phyloP scores from a whole-genome alignment of 257 asterid species.

The Handroanthus guayacan region DNA sequence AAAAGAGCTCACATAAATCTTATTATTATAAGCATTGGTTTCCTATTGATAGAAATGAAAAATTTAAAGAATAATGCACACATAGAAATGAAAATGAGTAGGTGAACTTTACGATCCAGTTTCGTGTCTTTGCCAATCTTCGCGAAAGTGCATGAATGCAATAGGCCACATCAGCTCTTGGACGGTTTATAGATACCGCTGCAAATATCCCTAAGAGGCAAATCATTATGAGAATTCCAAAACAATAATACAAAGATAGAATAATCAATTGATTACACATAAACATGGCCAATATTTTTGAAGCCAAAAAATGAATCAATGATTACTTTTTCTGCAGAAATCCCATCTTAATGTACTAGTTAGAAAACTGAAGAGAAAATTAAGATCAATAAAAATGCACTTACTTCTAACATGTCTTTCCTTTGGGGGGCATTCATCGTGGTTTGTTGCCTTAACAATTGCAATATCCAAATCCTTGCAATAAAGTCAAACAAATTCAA shows the following conservation, averaged over 20 bases:
- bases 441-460: slow-evolving; percentile 80
- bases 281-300: neutral
- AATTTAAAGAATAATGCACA: too few species aligned
- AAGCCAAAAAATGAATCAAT: neutral
- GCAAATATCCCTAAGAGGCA: slow-evolving; percentile 53
- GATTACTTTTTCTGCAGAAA: neutral
- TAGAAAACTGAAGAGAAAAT: neutral
- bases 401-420: slow-evolving; percentile 77
- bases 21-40: neutral
- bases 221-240: neutral
- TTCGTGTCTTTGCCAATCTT: slow-evolving; percentile 66
- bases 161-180: slow-evolving; percentile 79
- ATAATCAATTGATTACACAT: neutral
- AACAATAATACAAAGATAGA: neutral
- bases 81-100: neutral
- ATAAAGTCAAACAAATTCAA: slow-evolving; percentile 10
- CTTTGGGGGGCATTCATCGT: slow-evolving; percentile 74
- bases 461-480: slow-evolving; percentile 79
- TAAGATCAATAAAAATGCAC: slow-evolving; percentile 35
- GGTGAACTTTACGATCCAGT: slow-evolving; percentile 63
- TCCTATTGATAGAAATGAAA: neutral
- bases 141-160: slow-evolving; percentile 76
- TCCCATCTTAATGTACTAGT: neutral
- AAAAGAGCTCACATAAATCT: neutral
- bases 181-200: slow-evolving; percentile 65